Percentiles rank a stretch among this genome's conserved stretches.
phyloP scores from a whole-genome alignment of 1,284 basidiomycete genomes.

The Cutaneotrichosporon cutaneum region DNA sequence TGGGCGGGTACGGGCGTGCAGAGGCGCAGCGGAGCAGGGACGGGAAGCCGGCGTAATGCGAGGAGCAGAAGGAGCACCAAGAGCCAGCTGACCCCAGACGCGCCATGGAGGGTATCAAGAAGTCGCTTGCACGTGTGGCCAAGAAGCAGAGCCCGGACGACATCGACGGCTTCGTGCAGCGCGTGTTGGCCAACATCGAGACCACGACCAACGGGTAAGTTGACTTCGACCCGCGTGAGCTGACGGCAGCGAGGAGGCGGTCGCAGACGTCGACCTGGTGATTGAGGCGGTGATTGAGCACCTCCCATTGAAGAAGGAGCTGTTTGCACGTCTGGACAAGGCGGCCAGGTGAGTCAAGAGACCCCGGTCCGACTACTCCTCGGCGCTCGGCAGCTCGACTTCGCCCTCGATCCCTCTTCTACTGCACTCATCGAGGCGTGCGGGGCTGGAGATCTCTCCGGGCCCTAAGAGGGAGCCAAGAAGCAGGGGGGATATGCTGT shows the following conservation, averaged over 20 bases:
- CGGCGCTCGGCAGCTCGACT: no score
- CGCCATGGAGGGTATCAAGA: conserved; percentile 58
- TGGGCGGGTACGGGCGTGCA: no score
- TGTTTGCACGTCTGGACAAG: conserved; percentile 58
- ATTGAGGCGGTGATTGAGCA: conserved; percentile 62
- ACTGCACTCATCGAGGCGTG: no score
- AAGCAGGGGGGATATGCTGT: neutral
- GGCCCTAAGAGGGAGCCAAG: no score
- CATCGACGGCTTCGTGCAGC: conserved; percentile 45
- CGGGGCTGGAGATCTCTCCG: no score
- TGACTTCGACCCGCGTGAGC: neutral
- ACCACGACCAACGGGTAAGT: conserved; percentile 56
- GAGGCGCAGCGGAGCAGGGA: no score
- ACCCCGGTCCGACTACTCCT: no score
- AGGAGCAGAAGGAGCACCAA: no score
- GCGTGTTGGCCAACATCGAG: conserved; percentile 54
- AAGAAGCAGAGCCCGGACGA: conserved; percentile 56
- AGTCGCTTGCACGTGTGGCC: conserved; percentile 57
- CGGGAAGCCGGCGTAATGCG: no score
- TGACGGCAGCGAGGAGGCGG: conserved; percentile 49
- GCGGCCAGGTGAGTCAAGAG: conserved; percentile 44
- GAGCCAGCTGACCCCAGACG: conserved; percentile 8
- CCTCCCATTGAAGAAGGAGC: conserved; percentile 58
- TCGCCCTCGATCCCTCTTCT: no score
- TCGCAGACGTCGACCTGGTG: conserved; percentile 57